phyloP scores from a whole-genome alignment of 1,139 yeast genomes.

The Protomyces gravidus region DNA sequence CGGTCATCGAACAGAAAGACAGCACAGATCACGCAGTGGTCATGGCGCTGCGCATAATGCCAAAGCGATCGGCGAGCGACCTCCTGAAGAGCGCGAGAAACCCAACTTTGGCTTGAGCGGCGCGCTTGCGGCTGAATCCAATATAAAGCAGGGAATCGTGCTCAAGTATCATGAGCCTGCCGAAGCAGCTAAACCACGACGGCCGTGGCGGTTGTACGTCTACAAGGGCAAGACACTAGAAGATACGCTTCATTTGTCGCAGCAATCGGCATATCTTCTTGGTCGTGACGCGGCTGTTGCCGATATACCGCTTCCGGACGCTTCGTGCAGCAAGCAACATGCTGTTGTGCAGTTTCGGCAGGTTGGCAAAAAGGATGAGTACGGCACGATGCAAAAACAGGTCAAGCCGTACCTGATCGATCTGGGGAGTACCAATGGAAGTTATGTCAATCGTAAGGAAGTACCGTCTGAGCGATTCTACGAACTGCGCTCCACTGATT shows the following conservation, averaged over 20 bases:
- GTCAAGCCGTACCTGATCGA: slow-evolving; percentile 50
- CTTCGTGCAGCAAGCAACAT: slow-evolving; percentile 52
- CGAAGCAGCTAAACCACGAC: slow-evolving; percentile 44
- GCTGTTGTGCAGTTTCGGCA: slow-evolving; percentile 53
- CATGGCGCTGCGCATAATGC: background rate
- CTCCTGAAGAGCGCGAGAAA: slow-evolving; percentile 34
- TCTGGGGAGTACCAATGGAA: slow-evolving; percentile 54
- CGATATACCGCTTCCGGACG: slow-evolving; percentile 47
- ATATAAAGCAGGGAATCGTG: slow-evolving; percentile 44
- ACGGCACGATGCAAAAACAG: slow-evolving; percentile 33
- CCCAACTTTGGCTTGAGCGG: slow-evolving; percentile 50
- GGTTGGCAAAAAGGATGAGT: slow-evolving; percentile 32
- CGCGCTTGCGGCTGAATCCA: slow-evolving; percentile 47
- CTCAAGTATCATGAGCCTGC: slow-evolving; percentile 48
- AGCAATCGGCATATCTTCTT: slow-evolving; percentile 42
- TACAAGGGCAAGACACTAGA: slow-evolving; percentile 37
- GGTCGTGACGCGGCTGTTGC: slow-evolving; percentile 50
- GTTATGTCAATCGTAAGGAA: slow-evolving; percentile 48
- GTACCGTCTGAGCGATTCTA: slow-evolving; percentile 50
- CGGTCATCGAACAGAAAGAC: background rate
- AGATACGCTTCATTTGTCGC: slow-evolving; percentile 39
- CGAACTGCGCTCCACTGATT: slow-evolving; percentile 50
- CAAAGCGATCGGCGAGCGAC: background rate
- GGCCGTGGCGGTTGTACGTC: slow-evolving; percentile 37
- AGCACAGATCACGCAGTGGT: background rate